phyloP scores from a whole-genome alignment of 2,329 filamentous ascomycete species.

The Thelonectria discophora region DNA sequence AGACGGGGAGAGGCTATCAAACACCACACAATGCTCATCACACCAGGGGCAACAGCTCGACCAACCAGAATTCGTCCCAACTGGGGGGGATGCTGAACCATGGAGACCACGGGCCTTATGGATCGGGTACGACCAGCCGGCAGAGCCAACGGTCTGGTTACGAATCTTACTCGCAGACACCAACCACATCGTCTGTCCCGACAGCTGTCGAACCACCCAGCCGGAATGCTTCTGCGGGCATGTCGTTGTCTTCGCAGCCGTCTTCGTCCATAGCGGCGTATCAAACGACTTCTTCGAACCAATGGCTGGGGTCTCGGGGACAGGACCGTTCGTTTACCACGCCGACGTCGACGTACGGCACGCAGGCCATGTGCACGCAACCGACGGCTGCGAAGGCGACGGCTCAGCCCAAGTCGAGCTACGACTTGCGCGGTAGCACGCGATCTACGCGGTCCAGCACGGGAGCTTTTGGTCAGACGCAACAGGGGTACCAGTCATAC shows the following conservation, averaged over 20 bases:
- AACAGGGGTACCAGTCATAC: constrained; percentile 29
- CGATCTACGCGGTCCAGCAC: constrained; percentile 26
- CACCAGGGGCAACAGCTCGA: constrained; percentile 12
- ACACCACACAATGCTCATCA: constrained; percentile 30
- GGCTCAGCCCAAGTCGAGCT: constrained; percentile 34
- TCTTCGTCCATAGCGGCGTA: constrained; percentile 34
- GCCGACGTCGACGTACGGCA: constrained; percentile 27
- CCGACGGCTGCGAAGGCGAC: constrained; percentile 18
- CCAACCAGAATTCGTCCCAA: constrained; percentile 25
- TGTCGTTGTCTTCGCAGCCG: constrained; percentile 31
- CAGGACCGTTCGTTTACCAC: constrained; percentile 27
- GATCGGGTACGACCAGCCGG: constrained; percentile 12
- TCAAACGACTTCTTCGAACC: constrained; percentile 34
- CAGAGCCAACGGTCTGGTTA: constrained; percentile 39
- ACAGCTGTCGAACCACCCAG: constrained; percentile 11
- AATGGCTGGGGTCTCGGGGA: constrained; percentile 36
- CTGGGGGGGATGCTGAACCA: constrained; percentile 29
- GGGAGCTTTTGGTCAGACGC: constrained; percentile 27
- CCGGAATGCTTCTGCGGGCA: constrained; percentile 43
- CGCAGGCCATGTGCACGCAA: constrained; percentile 30
- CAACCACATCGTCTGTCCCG: constrained; percentile 15
- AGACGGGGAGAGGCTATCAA: constrained; percentile 26
- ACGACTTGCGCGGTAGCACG: constrained; percentile 32
- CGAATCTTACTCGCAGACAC: constrained; percentile 48
- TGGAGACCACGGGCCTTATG: constrained; percentile 35